Conservation (phyloP, 2,329 filamentous ascomycete genomes). For the Albophoma yamanashiensis region DNA sequence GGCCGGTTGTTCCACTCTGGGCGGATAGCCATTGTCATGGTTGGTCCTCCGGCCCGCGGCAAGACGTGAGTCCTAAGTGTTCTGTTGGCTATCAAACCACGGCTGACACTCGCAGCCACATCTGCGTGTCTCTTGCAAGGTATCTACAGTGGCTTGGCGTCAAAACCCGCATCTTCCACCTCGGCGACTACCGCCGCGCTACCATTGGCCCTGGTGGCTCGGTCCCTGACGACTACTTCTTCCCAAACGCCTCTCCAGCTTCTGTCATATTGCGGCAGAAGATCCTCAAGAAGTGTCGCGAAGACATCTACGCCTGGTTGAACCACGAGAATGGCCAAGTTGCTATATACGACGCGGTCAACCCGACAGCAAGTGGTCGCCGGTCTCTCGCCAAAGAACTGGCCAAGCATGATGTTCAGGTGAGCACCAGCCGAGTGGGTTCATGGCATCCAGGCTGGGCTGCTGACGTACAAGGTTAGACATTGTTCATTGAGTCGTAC, state of each 20-base stretch:
- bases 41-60: slow-evolving; percentile 85
- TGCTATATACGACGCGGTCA: slow-evolving; percentile 97
- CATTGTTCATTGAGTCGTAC: slow-evolving; percentile 91
- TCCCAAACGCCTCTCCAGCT: slow-evolving; percentile 82
- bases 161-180: slow-evolving; percentile 94
- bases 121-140: slow-evolving; percentile 87
- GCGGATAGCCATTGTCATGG: slow-evolving; percentile 93
- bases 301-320: slow-evolving; percentile 93
- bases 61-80: slow-evolving; percentile 61
- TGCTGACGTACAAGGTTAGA: slow-evolving; percentile 37
- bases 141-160: slow-evolving; percentile 97
- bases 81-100: no score
- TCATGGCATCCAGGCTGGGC: background rate
- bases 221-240: slow-evolving; percentile 96
- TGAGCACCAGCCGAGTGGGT: slow-evolving; percentile 20
- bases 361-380: slow-evolving; percentile 74
- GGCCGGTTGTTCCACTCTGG: slow-evolving; percentile 95
- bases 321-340: slow-evolving; percentile 98
- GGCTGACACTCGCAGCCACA: slow-evolving; percentile 50
- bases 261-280: slow-evolving; percentile 94
- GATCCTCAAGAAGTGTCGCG: slow-evolving; percentile 92
- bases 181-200: slow-evolving; percentile 90
- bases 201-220: slow-evolving; percentile 75
- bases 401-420: slow-evolving; percentile 91
- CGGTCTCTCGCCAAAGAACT: slow-evolving; percentile 88